Percentiles rank a stretch among this genome's conserved stretches.
Conservation (phyloP, 306 rosid species). For the Cucumis hystrix region DNA sequence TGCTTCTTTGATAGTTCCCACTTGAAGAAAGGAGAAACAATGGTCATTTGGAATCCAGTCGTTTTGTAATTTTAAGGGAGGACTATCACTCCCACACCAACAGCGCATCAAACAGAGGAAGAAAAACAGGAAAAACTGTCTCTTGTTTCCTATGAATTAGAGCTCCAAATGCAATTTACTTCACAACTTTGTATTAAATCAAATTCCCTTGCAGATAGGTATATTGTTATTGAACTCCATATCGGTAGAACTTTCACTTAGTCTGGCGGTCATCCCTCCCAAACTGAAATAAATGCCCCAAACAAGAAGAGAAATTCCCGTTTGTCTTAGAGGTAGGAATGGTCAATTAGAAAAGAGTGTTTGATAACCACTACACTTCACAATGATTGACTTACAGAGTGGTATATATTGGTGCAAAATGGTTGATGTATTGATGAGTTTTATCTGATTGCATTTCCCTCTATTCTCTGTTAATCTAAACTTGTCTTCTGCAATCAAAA, state of each 20-base stretch:
- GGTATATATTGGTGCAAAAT: background rate
- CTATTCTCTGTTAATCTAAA: background rate
- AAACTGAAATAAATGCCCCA: background rate
- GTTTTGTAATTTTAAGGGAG: background rate
- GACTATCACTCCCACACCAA: background rate
- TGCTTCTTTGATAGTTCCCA: background rate
- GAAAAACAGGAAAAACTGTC: background rate
- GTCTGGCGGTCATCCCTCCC: background rate
- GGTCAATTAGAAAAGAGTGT: background rate
- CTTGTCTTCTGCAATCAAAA: slow-evolving; percentile 13
- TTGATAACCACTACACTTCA: background rate
- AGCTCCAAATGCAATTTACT: background rate
- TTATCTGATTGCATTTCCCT: background rate
- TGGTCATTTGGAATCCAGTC: background rate
- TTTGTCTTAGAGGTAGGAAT: background rate
- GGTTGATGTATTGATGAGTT: background rate
- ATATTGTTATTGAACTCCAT: background rate
- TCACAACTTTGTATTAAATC: background rate
- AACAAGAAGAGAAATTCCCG: background rate
- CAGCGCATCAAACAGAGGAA: background rate
- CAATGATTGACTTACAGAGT: background rate
- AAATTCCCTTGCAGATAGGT: background rate
- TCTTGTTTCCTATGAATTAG: background rate
- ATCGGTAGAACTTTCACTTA: background rate
- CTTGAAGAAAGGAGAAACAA: background rate